phyloP scores from a whole-genome alignment of 2,329 filamentous ascomycete species.

The Trichophyton simii region DNA sequence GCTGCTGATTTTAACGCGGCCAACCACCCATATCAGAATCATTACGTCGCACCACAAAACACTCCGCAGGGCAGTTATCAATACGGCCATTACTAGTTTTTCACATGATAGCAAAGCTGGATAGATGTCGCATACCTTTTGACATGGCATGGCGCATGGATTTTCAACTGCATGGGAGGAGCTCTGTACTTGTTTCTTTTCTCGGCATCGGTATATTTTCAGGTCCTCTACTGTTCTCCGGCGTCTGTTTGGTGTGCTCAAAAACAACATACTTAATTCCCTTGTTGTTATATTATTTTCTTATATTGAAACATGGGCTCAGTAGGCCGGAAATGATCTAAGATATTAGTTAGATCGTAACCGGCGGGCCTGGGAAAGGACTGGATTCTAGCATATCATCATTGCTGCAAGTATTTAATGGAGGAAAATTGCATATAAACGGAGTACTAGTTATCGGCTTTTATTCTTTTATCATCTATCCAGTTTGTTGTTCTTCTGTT shows the following conservation, averaged over 20 bases:
- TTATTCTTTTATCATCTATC: background rate
- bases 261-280: background rate
- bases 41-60: slow-evolving; percentile 60
- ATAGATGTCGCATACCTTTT: background rate
- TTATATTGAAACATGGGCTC: background rate
- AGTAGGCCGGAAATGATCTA: background rate
- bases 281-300: background rate
- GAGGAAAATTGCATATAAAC: background rate
- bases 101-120: background rate
- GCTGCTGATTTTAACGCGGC: slow-evolving; percentile 63
- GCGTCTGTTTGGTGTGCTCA: background rate
- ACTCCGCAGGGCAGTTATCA: slow-evolving; percentile 24
- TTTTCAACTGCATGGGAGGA: background rate
- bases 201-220: background rate
- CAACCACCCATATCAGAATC: slow-evolving; percentile 68
- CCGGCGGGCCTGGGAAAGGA: background rate
- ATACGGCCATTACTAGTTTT: slow-evolving; percentile 13
- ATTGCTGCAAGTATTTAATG: background rate
- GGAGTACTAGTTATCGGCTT: background rate
- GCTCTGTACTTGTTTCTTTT: background rate
- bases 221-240: background rate
- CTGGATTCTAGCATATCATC: background rate
- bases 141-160: background rate
- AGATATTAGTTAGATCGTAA: background rate
- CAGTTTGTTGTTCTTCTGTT: no score